Evolutionary conservation across 345 rosid species (phyloP).

Genomic region (Limnanthes douglasii): DNA sequence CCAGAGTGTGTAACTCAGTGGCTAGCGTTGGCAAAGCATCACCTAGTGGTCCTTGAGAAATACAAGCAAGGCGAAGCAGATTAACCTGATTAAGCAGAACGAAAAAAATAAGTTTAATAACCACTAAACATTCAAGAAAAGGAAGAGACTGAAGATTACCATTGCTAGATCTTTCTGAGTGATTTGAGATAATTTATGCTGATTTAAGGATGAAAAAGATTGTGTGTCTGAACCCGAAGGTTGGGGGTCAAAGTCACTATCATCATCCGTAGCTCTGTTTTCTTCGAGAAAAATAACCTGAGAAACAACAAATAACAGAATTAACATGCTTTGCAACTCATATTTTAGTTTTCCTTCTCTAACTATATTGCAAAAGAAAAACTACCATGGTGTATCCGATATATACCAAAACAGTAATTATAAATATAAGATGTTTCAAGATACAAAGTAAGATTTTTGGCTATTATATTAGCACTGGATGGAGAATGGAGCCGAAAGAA

Average conservation of each 20-base stretch:
- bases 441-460: too few relatives aligned
- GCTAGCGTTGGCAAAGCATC: constrained; percentile 63
- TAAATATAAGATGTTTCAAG: too few relatives aligned
- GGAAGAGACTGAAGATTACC: constrained; percentile 21
- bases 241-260: constrained; percentile 22
- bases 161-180: constrained; percentile 57
- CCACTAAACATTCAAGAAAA: constrained; percentile 3
- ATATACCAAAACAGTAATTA: too few relatives aligned
- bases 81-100: constrained; percentile 34
- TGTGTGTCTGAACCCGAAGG: constrained; percentile 21
- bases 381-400: too few relatives aligned
- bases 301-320: too few relatives aligned
- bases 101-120: constrained; percentile 5
- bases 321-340: too few relatives aligned
- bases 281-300: constrained; percentile 12
- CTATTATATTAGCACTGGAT: too few relatives aligned
- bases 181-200: constrained; percentile 28
- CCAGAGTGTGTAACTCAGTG: constrained; percentile 58
- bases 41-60: constrained; percentile 49
- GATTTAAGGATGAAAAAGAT: constrained; percentile 33
- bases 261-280: constrained; percentile 18
- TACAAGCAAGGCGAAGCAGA: constrained; percentile 74
- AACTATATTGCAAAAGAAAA: too few relatives aligned
- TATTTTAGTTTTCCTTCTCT: too few relatives aligned
- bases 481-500: too few relatives aligned